Evolutionary conservation across 345 rosid species (phyloP).

Genomic region (Ceriops zippeliana): DNA sequence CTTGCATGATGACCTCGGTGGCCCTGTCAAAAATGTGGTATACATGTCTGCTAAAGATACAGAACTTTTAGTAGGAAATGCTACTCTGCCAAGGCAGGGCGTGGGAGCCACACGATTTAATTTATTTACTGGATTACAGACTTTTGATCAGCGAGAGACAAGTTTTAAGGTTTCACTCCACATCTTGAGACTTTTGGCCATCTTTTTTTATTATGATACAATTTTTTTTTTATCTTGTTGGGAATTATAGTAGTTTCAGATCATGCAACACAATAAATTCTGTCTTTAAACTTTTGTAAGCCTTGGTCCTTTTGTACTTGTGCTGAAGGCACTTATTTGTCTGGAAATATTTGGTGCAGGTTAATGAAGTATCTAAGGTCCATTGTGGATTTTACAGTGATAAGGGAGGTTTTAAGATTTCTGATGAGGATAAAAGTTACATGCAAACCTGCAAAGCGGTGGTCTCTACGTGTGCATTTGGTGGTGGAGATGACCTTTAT

Average conservation of each 20-base stretch:
- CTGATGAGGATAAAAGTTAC: conserved; percentile 62
- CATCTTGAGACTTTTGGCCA: neutral
- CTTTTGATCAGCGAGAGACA: conserved; percentile 64
- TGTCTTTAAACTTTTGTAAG: neutral
- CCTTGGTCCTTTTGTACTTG: conserved; percentile 1
- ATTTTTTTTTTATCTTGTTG: neutral
- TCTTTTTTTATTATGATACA: neutral
- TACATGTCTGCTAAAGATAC: conserved; percentile 46
- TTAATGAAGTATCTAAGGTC: conserved; percentile 50
- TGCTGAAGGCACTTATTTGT: conserved; percentile 13
- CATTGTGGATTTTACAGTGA: conserved; percentile 89
- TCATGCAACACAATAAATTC: neutral
- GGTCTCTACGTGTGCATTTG: conserved; percentile 93
- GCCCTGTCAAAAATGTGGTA: conserved; percentile 53
- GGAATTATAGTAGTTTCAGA: neutral
- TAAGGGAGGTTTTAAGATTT: conserved; percentile 68
- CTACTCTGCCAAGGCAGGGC: conserved; percentile 26
- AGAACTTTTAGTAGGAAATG: conserved; percentile 18
- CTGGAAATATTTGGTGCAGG: conserved; percentile 38
- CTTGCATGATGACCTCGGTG: conserved; percentile 30
- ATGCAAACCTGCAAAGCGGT: conserved; percentile 59
- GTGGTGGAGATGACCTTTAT: conserved; percentile 96
- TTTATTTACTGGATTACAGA: conserved; percentile 78
- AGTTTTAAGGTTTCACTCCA: conserved; percentile 67
- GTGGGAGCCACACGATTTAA: conserved; percentile 56